Percentiles rank a stretch among this genome's conserved stretches.
Conservation (phyloP, 2,329 filamentous ascomycete genomes). For the Cryphonectria japonica region DNA sequence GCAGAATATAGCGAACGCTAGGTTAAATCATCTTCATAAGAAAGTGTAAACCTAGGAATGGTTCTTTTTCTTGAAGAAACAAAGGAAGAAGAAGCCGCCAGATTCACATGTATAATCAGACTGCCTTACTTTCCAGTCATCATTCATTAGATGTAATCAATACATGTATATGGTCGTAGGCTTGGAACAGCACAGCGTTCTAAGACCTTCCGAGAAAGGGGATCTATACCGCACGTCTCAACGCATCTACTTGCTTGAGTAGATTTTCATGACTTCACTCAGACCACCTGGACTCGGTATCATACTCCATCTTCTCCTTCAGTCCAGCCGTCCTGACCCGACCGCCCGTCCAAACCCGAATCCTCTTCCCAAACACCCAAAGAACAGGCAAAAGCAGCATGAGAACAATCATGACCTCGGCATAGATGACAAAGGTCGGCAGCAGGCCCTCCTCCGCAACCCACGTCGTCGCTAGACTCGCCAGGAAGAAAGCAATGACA, state of each 20-base stretch:
- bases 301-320: conserved; percentile 1
- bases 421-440: conserved; percentile 37
- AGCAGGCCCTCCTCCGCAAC: conserved; percentile 36
- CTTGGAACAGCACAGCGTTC: not conserved
- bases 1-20: too few relatives aligned
- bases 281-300: conserved; percentile 18
- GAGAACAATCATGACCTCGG: conserved; percentile 38
- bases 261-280: not conserved
- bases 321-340: conserved; percentile 28
- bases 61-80: too few relatives aligned
- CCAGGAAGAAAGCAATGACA: conserved; percentile 38
- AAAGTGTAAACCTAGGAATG: too few relatives aligned
- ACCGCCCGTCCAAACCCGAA: conserved; percentile 38
- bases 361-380: conserved; percentile 35
- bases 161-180: not conserved
- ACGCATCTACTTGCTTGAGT: too few relatives aligned
- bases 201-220: not conserved
- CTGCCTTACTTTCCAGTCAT: not conserved
- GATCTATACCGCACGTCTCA: too few relatives aligned
- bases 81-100: too few relatives aligned
- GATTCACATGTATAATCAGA: too few relatives aligned
- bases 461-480: conserved; percentile 36
- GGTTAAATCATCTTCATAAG: too few relatives aligned
- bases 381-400: conserved; percentile 38
- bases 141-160: not conserved